phyloP scores from a whole-genome alignment of 2,329 filamentous ascomycete genomes.

The Polychaeton citri region DNA sequence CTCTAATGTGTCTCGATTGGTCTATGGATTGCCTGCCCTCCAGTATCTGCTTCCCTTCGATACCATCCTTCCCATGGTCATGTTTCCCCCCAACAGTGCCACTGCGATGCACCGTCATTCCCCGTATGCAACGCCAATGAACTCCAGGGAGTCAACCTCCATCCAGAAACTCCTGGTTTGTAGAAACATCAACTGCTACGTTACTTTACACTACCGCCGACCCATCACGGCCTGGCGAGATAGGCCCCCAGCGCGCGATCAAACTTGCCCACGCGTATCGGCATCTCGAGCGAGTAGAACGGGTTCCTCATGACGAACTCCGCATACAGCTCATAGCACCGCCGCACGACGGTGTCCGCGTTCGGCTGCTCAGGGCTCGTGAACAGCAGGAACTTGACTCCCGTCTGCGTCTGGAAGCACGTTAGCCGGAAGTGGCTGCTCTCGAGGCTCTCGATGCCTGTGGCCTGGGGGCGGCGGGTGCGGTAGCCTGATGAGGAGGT shows the following conservation, averaged over 20 bases:
- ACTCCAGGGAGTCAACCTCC: background rate
- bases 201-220: background rate
- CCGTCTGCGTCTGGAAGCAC: slow-evolving; percentile 89
- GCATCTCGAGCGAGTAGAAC: slow-evolving; percentile 97
- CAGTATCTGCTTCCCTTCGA: too few species aligned
- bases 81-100: background rate
- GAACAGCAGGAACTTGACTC: slow-evolving; percentile 90
- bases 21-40: too few species aligned
- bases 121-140: background rate
- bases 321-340: slow-evolving; percentile 86
- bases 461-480: slow-evolving; percentile 40
- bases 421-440: slow-evolving; percentile 88
- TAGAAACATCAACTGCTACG: background rate
- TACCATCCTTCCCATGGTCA: background rate
- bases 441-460: slow-evolving; percentile 85
- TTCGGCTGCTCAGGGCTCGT: slow-evolving; percentile 82
- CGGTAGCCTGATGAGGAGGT: slow-evolving; percentile 23
- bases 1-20: too few species aligned
- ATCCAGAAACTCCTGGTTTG: background rate
- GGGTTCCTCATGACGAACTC: slow-evolving; percentile 99
- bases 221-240: slow-evolving; percentile 18
- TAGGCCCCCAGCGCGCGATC: slow-evolving; percentile 47
- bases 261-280: slow-evolving; percentile 87
- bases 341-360: slow-evolving; percentile 68
- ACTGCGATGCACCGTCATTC: background rate